Base-by-base conservation (phyloP, 176 grass and related monocot species). In the Zizania latifolia region DNA sequence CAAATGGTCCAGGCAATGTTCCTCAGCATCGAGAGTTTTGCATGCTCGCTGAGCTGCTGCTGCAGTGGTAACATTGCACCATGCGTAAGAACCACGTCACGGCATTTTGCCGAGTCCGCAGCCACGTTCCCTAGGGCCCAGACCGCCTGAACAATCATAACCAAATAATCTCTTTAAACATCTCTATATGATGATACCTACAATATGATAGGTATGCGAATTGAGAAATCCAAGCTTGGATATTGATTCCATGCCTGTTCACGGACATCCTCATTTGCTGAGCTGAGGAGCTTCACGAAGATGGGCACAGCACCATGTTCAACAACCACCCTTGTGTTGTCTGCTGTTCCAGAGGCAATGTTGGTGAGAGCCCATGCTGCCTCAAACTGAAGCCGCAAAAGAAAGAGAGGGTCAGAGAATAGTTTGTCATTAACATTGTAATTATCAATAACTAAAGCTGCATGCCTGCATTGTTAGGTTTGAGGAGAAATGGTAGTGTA, bases 51-150 rank as follows among this genome's bases (percentile, higher is more conserved):
- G 21, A 93, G 68, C 74, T 53, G 63, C 21, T 81, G 84, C 39
- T 87, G 61, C 34, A 89, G 43, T 2, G 78, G 84, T 3, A 72
- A 50, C 33, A 87, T 29, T n/a, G 78, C 84, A 36, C 77, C 72
- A 62, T 79, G 58, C 17, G 38, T 62, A 78, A 87, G 84, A 29
- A 90, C 81, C 19, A 87, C 51, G 64, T 87, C 81, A 60, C 74
- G 77, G 39, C 65, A 83, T 28, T 44, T 65, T 51, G 78, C 27
- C 19, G 87, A 85, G 63, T 93, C 81, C 75, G 87, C 78, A 44
- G 81, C 81, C 31, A 93, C 62, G 41, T 87, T 90, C 28, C 87
- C 90, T 46, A 93, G 63, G 40, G 84, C 84, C 90, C 87, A 93
- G 7, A 90, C 84, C 37, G 78, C 87, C 91, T 93, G 30, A 56